These are phyloP conservation scores for Blastomyces silverae DNA, from an alignment of 2,329 filamentous ascomycete genomes.

Conservation along the genomic window DNA sequence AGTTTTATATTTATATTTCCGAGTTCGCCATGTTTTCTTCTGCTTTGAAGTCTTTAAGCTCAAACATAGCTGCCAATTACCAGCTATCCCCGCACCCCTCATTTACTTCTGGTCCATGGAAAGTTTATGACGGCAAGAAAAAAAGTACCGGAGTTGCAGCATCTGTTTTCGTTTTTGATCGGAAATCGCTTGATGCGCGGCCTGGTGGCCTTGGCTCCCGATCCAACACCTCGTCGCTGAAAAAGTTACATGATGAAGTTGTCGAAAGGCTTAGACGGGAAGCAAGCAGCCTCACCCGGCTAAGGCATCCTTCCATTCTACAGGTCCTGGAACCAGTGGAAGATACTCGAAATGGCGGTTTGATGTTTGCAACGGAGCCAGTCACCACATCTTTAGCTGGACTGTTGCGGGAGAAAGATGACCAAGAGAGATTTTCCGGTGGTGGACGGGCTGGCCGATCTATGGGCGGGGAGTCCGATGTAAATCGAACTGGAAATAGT, in stretches of 20 bases:
- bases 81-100: conserved; percentile 66
- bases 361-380: conserved; percentile 92
- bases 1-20: neutral
- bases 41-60: conserved; percentile 86
- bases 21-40: conserved; percentile 73
- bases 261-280: conserved; percentile 87
- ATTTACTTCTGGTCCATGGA: conserved; percentile 88
- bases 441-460: conserved; percentile 69
- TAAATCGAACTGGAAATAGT: conserved; percentile 65
- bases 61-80: conserved; percentile 91
- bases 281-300: conserved; percentile 75
- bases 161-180: conserved; percentile 92
- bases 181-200: conserved; percentile 70
- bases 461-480: conserved; percentile 71
- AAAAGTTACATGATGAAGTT: conserved; percentile 79
- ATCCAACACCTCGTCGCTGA: conserved; percentile 62
- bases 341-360: conserved; percentile 79
- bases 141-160: conserved; percentile 85
- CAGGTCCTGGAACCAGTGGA: conserved; percentile 94
- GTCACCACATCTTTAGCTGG: conserved; percentile 83
- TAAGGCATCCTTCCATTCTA: conserved; percentile 85
- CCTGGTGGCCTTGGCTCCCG: conserved; percentile 54
- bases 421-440: conserved; percentile 65
- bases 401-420: conserved; percentile 79
- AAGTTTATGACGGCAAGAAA: conserved; percentile 95